These are phyloP conservation scores for Huiozyma naganishii DNA, from an alignment of 805 yeast species.

Conservation along the genomic window DNA sequence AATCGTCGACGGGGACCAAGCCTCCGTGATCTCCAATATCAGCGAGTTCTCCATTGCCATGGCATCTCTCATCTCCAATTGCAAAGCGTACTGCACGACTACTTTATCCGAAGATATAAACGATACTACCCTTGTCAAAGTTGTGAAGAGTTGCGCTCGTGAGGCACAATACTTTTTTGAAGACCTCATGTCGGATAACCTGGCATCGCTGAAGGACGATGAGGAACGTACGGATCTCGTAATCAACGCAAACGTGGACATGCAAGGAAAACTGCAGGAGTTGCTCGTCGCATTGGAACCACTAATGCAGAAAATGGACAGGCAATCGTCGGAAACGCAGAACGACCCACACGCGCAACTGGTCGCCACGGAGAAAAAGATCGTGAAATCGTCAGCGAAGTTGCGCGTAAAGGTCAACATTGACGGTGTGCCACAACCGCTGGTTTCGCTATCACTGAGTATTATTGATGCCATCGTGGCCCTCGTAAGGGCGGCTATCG, in stretches of 20 bases:
- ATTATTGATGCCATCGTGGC: slow-evolving; percentile 68
- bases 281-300: slow-evolving; percentile 46
- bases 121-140: neutral
- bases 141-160: slow-evolving; percentile 41
- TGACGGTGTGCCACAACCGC: slow-evolving; percentile 51
- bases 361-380: slow-evolving; percentile 59
- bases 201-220: slow-evolving; percentile 48
- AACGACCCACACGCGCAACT: slow-evolving; percentile 66
- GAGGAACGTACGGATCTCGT: slow-evolving; percentile 61
- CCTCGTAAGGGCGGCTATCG: slow-evolving; percentile 66
- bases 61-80: slow-evolving; percentile 30
- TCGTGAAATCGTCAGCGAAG: slow-evolving; percentile 52
- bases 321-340: slow-evolving; percentile 25
- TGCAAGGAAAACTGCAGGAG: slow-evolving; percentile 60
- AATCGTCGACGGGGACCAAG: slow-evolving; percentile 46
- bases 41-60: slow-evolving; percentile 38
- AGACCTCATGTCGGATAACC: slow-evolving; percentile 42
- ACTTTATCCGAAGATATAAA: slow-evolving; percentile 5
- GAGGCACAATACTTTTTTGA: slow-evolving; percentile 53
- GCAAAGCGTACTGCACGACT: slow-evolving; percentile 6
- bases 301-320: slow-evolving; percentile 26
- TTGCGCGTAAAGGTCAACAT: slow-evolving; percentile 40
- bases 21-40: slow-evolving; percentile 24
- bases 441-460: slow-evolving; percentile 67
- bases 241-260: slow-evolving; percentile 60